Base-by-base conservation (phyloP, 306 rosid genomes). In the Vicia villosa region DNA sequence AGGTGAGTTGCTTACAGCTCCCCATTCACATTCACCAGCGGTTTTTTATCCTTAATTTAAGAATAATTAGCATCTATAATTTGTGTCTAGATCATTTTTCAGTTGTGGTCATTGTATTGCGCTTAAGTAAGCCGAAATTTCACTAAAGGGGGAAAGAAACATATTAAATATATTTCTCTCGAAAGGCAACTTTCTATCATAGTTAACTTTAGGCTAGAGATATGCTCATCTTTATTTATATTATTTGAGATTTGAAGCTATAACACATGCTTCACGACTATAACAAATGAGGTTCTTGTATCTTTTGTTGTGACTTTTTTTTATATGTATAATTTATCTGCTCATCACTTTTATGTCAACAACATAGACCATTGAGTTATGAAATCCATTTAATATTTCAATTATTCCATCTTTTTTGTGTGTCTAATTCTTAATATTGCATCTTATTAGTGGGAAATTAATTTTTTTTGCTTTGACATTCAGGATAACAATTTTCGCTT, bases 1-100 rank as follows among this genome's bases (percentile, higher is more conserved):
- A 86, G 97, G 98, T 90, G 72, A 83, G 91, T 77, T 74, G 62
- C 42, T 40, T 68, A 49, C 20, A 21, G 3, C 68, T 51, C 68
- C 11, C 9, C 16, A n/a, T n/a, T n/a, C n/a, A n/a, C 4, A 5
- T 1, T 45, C 63, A 22, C 15, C 15, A 3, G 22, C 5, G 21
- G 21, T 15, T 3, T 24, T 42, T 43, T 45, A 34, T 65, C 59
- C 57, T 41, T 47, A 15, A 46, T 49, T 37, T 12, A 42, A 17
- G 34, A 40, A 46, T 50, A 15, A 9, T 51, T 40, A 42, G 38
- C 56, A 9, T 10, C 32, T 22, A 43, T 54, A 30, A 16, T 20
- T 10, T 58, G 11, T 77, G 34, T 56, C 3, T 10, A 30, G 47
- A 22, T 47, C 59, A 26, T 77, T 65, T 47, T 55, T 45, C 21